Conservation (phyloP, 1,284 basidiomycete species). For the Ustilago vetiveriae region DNA sequence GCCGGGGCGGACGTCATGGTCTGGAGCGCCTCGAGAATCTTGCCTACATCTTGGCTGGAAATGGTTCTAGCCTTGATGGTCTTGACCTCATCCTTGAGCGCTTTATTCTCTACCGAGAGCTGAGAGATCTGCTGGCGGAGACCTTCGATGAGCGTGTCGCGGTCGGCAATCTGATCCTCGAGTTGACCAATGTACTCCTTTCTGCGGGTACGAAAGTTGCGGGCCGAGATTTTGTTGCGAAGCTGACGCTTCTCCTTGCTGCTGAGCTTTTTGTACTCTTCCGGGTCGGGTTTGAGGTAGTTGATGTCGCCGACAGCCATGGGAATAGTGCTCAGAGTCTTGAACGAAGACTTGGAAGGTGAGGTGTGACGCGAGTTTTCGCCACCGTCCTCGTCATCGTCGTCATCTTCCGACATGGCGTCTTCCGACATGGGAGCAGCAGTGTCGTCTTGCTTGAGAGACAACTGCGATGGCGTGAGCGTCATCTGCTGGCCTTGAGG, state of each 20-base stretch:
- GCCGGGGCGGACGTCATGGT: constrained; percentile 69
- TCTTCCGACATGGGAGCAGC: constrained; percentile 47
- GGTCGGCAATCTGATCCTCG: constrained; percentile 90
- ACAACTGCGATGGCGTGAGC: not conserved
- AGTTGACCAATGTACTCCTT: constrained; percentile 95
- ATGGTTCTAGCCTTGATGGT: constrained; percentile 74
- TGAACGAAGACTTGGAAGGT: constrained; percentile 11
- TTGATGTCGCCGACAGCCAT: constrained; percentile 46
- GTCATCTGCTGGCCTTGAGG: constrained; percentile 13
- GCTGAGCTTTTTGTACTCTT: constrained; percentile 93
- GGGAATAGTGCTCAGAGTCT: constrained; percentile 37
- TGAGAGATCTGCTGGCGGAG: constrained; percentile 85
- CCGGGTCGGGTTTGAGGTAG: constrained; percentile 74
- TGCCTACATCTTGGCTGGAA: constrained; percentile 53
- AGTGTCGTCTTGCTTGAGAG: constrained; percentile 9
- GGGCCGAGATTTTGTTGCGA: constrained; percentile 93
- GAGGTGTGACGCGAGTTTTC: constrained; percentile 12
- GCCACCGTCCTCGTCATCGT: constrained; percentile 37
- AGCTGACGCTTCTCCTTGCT: constrained; percentile 96
- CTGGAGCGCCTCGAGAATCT: constrained; percentile 77
- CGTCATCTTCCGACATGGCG: constrained; percentile 42
- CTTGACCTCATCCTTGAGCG: constrained; percentile 71
- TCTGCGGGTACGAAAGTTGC: constrained; percentile 90
- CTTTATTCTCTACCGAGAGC: constrained; percentile 82
- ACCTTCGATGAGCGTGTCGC: constrained; percentile 87